Conservation (phyloP, 2,329 filamentous ascomycete genomes). For the Lachnellula cervina region DNA sequence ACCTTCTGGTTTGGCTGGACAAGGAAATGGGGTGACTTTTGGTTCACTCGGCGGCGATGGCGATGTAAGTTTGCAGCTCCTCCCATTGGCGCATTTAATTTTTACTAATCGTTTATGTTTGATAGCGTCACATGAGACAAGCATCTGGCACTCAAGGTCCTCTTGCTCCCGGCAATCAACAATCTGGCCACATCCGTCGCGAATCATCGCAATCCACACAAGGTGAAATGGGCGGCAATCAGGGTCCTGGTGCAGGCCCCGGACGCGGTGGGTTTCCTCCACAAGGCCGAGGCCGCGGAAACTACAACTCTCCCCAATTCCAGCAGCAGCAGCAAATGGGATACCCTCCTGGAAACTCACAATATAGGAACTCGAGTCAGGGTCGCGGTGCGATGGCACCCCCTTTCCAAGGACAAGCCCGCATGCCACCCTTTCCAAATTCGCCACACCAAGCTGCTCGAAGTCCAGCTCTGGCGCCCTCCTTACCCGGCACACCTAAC, state of each 20-base stretch:
- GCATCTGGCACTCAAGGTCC: slow-evolving; percentile 58
- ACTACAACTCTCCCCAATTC: slow-evolving; percentile 46
- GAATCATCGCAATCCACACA: slow-evolving; percentile 82
- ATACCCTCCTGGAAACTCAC: slow-evolving; percentile 42
- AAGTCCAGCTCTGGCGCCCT: slow-evolving; percentile 61
- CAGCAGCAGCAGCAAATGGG: slow-evolving; percentile 45
- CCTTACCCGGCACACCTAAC: slow-evolving; percentile 65
- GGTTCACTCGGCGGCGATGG: slow-evolving; percentile 79
- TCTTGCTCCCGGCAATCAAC: slow-evolving; percentile 56
- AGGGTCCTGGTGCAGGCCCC: slow-evolving; percentile 40
- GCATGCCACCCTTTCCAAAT: slow-evolving; percentile 52
- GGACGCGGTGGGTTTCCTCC: slow-evolving; percentile 47
- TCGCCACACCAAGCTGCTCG: slow-evolving; percentile 60
- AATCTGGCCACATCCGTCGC: slow-evolving; percentile 70
- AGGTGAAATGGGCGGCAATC: slow-evolving; percentile 63
- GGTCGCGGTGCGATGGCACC: slow-evolving; percentile 46
- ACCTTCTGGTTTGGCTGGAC: slow-evolving; percentile 67
- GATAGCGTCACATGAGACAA: slow-evolving; percentile 64
- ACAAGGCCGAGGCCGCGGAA: slow-evolving; percentile 52
- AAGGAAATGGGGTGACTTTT: slow-evolving; percentile 69
- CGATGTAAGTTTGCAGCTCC: slow-evolving; percentile 56
- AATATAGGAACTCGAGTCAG: slow-evolving; percentile 34
- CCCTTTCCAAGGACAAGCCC: slow-evolving; percentile 42
- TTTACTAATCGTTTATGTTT: slow-evolving; percentile 25
- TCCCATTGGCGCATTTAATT: slow-evolving; percentile 25